Conservation (phyloP, 768 basidiomycete species). For the Trametes cinnabarina region DNA sequence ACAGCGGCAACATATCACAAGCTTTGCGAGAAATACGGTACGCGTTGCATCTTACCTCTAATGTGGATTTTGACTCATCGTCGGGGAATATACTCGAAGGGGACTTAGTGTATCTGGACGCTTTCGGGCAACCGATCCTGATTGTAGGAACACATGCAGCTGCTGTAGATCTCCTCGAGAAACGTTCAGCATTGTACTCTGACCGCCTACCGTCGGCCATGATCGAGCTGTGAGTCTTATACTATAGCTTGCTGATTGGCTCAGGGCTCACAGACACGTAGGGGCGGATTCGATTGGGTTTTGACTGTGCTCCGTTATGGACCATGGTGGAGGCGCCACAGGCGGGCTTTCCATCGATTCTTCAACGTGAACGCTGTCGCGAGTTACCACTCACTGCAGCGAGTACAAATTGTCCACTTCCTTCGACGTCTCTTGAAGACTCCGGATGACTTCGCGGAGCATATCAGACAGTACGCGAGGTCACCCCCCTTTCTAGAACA, state of each 20-base stretch:
- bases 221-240: slow-evolving; percentile 49
- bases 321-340: slow-evolving; percentile 2
- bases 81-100: neutral
- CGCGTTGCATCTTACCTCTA: neutral
- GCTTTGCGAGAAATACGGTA: slow-evolving; percentile 1
- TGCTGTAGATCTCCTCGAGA: slow-evolving; percentile 22
- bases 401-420: neutral
- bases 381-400: neutral
- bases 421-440: neutral
- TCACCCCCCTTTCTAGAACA: slow-evolving; percentile 8
- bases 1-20: neutral
- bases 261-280: neutral
- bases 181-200: slow-evolving; percentile 21
- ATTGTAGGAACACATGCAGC: slow-evolving; percentile 14
- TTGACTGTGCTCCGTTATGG: slow-evolving; percentile 6
- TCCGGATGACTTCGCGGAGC: slow-evolving; percentile 6
- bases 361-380: slow-evolving; percentile 2
- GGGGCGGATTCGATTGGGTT: slow-evolving; percentile 7
- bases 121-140: slow-evolving; percentile 13
- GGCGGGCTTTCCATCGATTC: slow-evolving; percentile 10
- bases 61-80: neutral
- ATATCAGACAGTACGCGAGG: slow-evolving; percentile 4
- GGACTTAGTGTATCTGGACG: slow-evolving; percentile 11
- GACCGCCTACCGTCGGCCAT: slow-evolving; percentile 10
- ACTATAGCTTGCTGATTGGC: too few relatives aligned